A percentile compares a stretch with the other conserved stretches of the same genome.
phyloP scores from a whole-genome alignment of 345 rosid species.

The Linum trigynum region DNA sequence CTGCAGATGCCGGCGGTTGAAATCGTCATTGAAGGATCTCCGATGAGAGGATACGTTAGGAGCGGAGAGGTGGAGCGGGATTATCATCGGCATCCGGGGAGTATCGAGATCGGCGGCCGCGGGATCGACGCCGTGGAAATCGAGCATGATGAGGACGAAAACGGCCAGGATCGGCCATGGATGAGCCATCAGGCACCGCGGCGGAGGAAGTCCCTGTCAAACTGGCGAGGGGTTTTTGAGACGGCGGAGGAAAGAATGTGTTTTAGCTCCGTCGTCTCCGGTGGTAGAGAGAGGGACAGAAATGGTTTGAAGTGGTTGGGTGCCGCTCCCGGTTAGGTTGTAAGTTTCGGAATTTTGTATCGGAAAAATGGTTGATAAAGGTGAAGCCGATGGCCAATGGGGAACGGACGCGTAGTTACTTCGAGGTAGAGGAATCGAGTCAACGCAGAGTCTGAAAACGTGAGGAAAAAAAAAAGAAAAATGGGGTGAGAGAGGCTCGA shows the following conservation, averaged over 20 bases:
- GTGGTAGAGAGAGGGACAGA: slow-evolving; percentile 23
- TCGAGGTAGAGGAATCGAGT: not conserved
- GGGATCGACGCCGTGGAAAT: slow-evolving; percentile 15
- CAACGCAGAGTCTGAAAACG: not conserved
- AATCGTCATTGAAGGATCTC: slow-evolving; percentile 17
- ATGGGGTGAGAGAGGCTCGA: slow-evolving; percentile 8
- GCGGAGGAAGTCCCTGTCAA: slow-evolving; percentile 10
- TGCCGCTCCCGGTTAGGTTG: not conserved
- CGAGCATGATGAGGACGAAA: slow-evolving; percentile 11
- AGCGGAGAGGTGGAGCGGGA: slow-evolving; percentile 48
- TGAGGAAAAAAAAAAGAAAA: not conserved
- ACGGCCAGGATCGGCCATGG: not conserved
- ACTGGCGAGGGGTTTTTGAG: not conserved
- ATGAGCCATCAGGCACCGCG: not conserved
- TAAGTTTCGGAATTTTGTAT: not conserved
- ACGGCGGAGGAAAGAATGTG: not conserved
- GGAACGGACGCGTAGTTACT: not conserved
- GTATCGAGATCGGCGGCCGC: slow-evolving; percentile 10
- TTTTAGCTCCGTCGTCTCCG: not conserved
- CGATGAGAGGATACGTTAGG: slow-evolving; percentile 34
- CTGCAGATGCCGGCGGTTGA: slow-evolving; percentile 56
- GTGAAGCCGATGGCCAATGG: not conserved
- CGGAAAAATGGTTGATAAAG: not conserved
- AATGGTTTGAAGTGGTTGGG: not conserved
- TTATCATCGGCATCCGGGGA: slow-evolving; percentile 37